Evolutionary conservation across 306 rosid genomes (phyloP).

Genomic region (Herpetospermum pedunculosum): DNA sequence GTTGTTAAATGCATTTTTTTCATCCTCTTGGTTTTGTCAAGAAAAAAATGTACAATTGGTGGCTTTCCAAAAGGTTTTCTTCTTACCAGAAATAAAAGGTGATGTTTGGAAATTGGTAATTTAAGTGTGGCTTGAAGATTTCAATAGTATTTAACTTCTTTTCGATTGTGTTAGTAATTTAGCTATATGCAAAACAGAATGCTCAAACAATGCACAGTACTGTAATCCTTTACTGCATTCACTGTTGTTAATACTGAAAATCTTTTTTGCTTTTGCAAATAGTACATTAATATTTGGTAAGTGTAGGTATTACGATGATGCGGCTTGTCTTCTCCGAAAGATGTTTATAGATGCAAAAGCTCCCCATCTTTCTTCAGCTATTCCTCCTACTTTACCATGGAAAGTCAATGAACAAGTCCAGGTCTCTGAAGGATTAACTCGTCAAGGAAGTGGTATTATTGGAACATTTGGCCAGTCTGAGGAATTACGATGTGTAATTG

Average conservation of each 20-base stretch:
- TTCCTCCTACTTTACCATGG: slow-evolving; percentile 96
- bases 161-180: neutral
- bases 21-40: neutral
- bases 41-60: neutral
- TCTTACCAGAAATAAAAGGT: neutral
- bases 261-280: slow-evolving; percentile 12
- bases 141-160: neutral
- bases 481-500: slow-evolving; percentile 93
- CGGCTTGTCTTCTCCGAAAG: slow-evolving; percentile 95
- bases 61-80: neutral
- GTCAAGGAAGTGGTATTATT: slow-evolving; percentile 87
- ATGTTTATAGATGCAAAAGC: slow-evolving; percentile 93
- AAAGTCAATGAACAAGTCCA: slow-evolving; percentile 61
- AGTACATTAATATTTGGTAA: slow-evolving; percentile 3
- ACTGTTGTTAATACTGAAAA: neutral
- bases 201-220: neutral
- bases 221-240: neutral
- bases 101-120: neutral
- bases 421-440: slow-evolving; percentile 69
- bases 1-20: neutral
- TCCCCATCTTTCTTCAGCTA: slow-evolving; percentile 83
- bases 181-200: neutral
- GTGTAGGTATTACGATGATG: slow-evolving; percentile 86
- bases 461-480: slow-evolving; percentile 83
- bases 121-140: neutral